Conservation (phyloP, 768 basidiomycete genomes). For the Lactarius vividus region DNA sequence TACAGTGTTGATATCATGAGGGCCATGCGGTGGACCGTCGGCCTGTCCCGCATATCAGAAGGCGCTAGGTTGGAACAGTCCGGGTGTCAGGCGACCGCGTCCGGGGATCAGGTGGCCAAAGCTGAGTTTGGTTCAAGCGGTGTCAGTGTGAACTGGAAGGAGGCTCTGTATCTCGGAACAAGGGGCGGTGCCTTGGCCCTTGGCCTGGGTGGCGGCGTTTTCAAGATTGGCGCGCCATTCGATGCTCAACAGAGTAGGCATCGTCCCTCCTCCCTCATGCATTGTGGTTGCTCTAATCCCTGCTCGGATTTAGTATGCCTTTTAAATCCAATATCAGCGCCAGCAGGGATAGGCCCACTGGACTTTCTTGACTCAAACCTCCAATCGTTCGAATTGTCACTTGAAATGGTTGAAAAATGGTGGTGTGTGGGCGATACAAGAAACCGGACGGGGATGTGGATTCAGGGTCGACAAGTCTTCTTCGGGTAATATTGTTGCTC, state of each 20-base stretch:
- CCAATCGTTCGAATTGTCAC: slow-evolving; percentile 31
- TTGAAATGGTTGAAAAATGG: slow-evolving; percentile 81
- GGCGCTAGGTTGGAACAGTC: slow-evolving; percentile 39
- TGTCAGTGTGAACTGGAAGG: slow-evolving; percentile 75
- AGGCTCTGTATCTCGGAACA: slow-evolving; percentile 78
- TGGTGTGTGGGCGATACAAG: slow-evolving; percentile 76
- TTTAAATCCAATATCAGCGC: slow-evolving; percentile 28
- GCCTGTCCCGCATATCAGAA: slow-evolving; percentile 66
- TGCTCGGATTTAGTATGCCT: slow-evolving; percentile 15
- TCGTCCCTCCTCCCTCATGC: slow-evolving; percentile 2
- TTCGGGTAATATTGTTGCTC: slow-evolving; percentile 11
- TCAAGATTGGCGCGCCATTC: slow-evolving; percentile 61
- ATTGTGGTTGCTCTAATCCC: slow-evolving; percentile 5
- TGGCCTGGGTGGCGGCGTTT: slow-evolving; percentile 47
- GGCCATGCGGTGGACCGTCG: slow-evolving; percentile 77
- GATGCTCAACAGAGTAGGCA: slow-evolving; percentile 74
- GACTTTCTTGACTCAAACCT: slow-evolving; percentile 59
- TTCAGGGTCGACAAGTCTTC: slow-evolving; percentile 54
- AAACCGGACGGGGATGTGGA: slow-evolving; percentile 70
- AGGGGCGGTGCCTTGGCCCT: slow-evolving; percentile 73
- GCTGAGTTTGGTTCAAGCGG: slow-evolving; percentile 25
- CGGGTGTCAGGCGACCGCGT: slow-evolving; percentile 10
- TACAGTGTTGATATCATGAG: slow-evolving; percentile 77
- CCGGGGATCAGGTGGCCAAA: slow-evolving; percentile 3
- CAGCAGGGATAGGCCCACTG: slow-evolving; percentile 55